Evolutionary conservation across 2,329 filamentous ascomycete genomes (phyloP), one percentile per base, ranked within the genome.

Genomic region (Fusarium albidum): DNA sequence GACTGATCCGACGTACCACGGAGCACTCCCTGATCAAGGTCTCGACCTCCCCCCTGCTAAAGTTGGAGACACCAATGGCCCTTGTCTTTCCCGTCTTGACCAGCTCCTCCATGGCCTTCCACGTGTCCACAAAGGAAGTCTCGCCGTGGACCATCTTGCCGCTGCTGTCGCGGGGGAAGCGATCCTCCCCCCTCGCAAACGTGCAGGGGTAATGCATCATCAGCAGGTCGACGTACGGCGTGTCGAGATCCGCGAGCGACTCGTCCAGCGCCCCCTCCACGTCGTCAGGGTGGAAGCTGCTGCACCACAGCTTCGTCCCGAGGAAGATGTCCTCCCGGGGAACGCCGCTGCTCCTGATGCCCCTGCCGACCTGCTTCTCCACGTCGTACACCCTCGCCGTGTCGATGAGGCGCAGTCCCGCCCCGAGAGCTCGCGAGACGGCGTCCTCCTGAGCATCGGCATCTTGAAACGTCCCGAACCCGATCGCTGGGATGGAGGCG

Each of bases 11-110:
- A 21, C 21, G 7, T 21, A 21, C 21, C 21, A 21, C 21, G 4
- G 21, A 21, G 21, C 21, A 21, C 21, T 21, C 21, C 7, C 7
- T 69, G 42, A 77, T 60, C 51, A 83, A 71, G 47, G 74, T 68
- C 62, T 80, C 71, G 12, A 83, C 69, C 44, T 79, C 75, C 8
- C 68, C 65, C 37, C 80, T 78, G 52, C 75, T 79, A 72, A 83
- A 85, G 72, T 85, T 85, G 49, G 79, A 82, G 13, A 85, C 80
- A 35, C 84, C 84, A 39, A 76, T 74, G 3, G 53, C 53, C 12
- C 31, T 56, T 3, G 42, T 39, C 26, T 56, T 56, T 27, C 49
- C 53, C 4, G 56, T 64, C 43, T 61, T 61, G 11, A 68, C 34
- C 2, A 72, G 39, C 8, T 56, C 42, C 52, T 71, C 53, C 53